phyloP scores from a whole-genome alignment of 139 green algal species.

The Pycnococcus provasolii region DNA sequence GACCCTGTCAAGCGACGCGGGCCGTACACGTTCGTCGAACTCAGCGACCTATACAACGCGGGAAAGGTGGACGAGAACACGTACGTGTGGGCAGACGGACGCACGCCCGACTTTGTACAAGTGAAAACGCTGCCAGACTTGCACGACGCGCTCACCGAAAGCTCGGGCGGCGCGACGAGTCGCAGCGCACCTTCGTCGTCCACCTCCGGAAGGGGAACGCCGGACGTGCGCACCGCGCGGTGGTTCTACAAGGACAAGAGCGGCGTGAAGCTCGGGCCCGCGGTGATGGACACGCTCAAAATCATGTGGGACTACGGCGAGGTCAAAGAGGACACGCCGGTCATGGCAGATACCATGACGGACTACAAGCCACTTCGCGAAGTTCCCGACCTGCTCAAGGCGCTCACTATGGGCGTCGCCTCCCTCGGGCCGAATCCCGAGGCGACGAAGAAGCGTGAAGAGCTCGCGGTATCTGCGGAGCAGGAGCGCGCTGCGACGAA shows the following conservation, averaged over 20 bases:
- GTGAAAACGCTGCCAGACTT: constrained; percentile 4
- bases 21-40: constrained; percentile 2
- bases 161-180: background rate
- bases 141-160: background rate
- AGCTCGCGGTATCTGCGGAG: background rate
- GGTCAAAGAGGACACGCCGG: constrained; percentile 8
- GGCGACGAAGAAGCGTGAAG: background rate
- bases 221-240: background rate
- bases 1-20: background rate
- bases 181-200: no score
- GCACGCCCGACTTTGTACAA: constrained; percentile 1
- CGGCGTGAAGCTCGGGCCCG: constrained; percentile 6
- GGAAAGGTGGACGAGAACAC: constrained; percentile 10
- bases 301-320: constrained; percentile 12
- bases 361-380: constrained; percentile 8
- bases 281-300: constrained; percentile 6
- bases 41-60: constrained; percentile 1
- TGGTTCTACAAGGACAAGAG: constrained; percentile 19
- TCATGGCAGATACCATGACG: constrained; percentile 8
- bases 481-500: background rate
- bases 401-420: background rate
- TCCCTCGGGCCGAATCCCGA: background rate
- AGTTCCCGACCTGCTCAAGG: background rate
- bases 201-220: no score
- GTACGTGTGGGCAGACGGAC: constrained; percentile 11